Evolutionary conservation across 805 yeast species (phyloP), one percentile per base, ranked within the genome.

Genomic region (Schizosaccharomyces japonicus): DNA sequence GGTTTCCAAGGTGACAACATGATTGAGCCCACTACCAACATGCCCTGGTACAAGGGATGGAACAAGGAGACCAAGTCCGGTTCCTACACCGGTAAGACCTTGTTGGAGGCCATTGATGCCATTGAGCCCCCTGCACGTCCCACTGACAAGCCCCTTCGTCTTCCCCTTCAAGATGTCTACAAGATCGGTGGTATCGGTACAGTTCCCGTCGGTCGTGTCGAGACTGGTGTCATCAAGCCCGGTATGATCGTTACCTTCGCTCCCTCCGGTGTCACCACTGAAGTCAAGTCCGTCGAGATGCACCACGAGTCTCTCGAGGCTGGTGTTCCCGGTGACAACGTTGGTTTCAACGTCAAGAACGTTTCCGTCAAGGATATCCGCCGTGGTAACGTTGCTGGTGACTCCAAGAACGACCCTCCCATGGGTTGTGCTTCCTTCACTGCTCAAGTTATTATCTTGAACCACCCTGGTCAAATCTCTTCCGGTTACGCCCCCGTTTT

Each of bases 1-100:
- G 93, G 92, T 63, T 77, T 87, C 78, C 75, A 77, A 71, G 92
- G 92, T 73, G 90, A 79, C 72, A 79, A 79, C 83, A 79, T 79
- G 90, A 75, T 79, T 67, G 87, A 79, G 70, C 61, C 80, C 48
- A 75, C 84, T 58, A 50, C 77, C 58, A 79, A 79, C 80, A 75
- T 80, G 68, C 73, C 82, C 64, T 79, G 90, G 90, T 73, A 73
- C 80, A 72, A 80, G 79, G 81, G 87, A 64, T 75, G 84, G 90
- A 64, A 66, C 63, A 74, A 75, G 73, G 79, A 76, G 74, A 70
- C 77, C 75, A 71, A 77, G 72, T 65, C 73, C 58, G 78, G 80
- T 66, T 69, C 67, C 59, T 64, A 60, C 67, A 67, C 76, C 67
- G 90, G 87, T 66, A 78, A 75, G 76, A 78, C 90, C 60, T 71